Conservation (phyloP, 257 asterid genomes). For the Avicennia marina region DNA sequence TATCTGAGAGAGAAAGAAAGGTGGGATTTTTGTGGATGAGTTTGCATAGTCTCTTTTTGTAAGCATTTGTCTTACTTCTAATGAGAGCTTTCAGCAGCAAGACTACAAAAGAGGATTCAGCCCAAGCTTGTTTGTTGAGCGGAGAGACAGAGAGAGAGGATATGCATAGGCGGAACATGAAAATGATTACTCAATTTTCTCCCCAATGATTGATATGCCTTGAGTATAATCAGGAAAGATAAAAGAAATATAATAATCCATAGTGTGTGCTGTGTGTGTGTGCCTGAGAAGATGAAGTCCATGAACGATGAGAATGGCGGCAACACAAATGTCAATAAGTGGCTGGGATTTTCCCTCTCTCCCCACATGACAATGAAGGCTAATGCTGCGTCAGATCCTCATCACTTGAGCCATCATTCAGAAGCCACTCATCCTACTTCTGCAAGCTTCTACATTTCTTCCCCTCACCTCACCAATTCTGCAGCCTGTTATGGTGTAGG, state of each 20-base stretch:
- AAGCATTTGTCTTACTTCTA: slow-evolving; percentile 12
- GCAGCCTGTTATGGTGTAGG: slow-evolving; percentile 19
- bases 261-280: background rate
- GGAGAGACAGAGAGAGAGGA: slow-evolving; percentile 3
- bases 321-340: slow-evolving; percentile 25
- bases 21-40: background rate
- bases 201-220: slow-evolving; percentile 54
- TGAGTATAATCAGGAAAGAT: slow-evolving; percentile 22
- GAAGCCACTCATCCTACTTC: slow-evolving; percentile 16
- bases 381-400: background rate
- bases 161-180: slow-evolving; percentile 15
- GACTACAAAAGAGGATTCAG: slow-evolving; percentile 14
- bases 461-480: slow-evolving; percentile 25
- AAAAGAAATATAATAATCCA: background rate
- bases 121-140: too few relatives aligned
- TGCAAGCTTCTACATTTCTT: slow-evolving; percentile 32
- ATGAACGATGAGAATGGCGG: slow-evolving; percentile 33
- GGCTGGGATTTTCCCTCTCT: slow-evolving; percentile 87
- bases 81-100: slow-evolving; percentile 27
- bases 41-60: too few relatives aligned
- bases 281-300: slow-evolving; percentile 36
- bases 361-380: slow-evolving; percentile 72
- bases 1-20: background rate
- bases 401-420: slow-evolving; percentile 11
- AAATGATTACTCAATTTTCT: slow-evolving; percentile 50